Conservation (phyloP, 2,329 filamentous ascomycete species). For the Graphilbum fragrans region DNA sequence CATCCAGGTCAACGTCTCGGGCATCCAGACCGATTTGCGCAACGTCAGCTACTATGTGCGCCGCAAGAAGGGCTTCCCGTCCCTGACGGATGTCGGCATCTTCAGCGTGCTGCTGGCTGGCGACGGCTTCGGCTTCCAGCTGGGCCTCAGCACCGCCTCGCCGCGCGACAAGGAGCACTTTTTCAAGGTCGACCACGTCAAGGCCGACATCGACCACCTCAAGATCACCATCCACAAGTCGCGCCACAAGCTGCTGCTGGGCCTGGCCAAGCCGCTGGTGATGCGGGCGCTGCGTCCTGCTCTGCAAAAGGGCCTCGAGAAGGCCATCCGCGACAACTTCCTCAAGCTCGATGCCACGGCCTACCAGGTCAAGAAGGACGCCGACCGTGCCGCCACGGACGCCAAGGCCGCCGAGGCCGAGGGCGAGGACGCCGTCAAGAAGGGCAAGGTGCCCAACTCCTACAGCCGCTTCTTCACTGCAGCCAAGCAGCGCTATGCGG, state of each 20-base stretch:
- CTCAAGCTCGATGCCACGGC: slow-evolving; percentile 60
- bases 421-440: neutral
- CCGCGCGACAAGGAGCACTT: slow-evolving; percentile 67
- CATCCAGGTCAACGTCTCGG: slow-evolving; percentile 72
- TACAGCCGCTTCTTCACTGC: slow-evolving; percentile 76
- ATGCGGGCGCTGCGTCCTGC: slow-evolving; percentile 74
- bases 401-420: slow-evolving; percentile 49
- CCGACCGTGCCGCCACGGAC: slow-evolving; percentile 57
- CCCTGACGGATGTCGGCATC: slow-evolving; percentile 75
- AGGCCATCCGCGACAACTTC: slow-evolving; percentile 76
- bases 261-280: slow-evolving; percentile 74
- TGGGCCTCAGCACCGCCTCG: slow-evolving; percentile 74
- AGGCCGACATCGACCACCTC: slow-evolving; percentile 70
- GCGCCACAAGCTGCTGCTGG: slow-evolving; percentile 85
- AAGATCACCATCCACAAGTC: slow-evolving; percentile 89
- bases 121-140: slow-evolving; percentile 80
- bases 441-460: slow-evolving; percentile 48
- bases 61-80: slow-evolving; percentile 86
- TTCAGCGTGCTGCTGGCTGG: slow-evolving; percentile 82
- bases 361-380: slow-evolving; percentile 73
- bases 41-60: slow-evolving; percentile 94
- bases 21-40: slow-evolving; percentile 82
- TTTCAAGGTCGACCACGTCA: slow-evolving; percentile 87
- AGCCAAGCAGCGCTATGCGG: slow-evolving; percentile 57
- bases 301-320: slow-evolving; percentile 78